Conservation (phyloP, 805 yeast genomes). For the Schwanniomyces sp. region DNA sequence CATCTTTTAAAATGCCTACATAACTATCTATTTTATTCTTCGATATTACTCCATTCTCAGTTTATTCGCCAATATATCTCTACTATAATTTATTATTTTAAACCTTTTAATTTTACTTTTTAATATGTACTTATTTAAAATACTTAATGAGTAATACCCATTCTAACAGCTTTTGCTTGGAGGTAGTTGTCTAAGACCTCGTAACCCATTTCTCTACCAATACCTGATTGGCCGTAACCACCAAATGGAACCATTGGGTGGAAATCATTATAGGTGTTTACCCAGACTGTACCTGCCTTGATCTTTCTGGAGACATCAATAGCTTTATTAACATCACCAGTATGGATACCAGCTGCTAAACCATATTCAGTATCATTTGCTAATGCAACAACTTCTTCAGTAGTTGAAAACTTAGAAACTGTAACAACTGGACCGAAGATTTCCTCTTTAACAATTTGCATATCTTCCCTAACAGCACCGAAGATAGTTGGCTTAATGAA, state of each 20-base stretch:
- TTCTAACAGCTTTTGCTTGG: conserved; percentile 83
- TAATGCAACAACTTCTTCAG: conserved; percentile 73
- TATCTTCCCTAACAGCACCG: conserved; percentile 72
- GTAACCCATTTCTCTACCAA: conserved; percentile 91
- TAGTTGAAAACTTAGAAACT: conserved; percentile 74
- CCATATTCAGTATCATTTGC: conserved; percentile 88
- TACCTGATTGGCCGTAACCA: conserved; percentile 87
- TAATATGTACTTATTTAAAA: background rate
- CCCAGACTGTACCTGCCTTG: conserved; percentile 89
- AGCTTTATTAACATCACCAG: conserved; percentile 72
- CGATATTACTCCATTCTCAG: no score
- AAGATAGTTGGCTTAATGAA: conserved; percentile 82
- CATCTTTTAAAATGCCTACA: no score
- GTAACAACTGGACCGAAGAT: conserved; percentile 94
- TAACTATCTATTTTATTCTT: no score
- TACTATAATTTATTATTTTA: no score
- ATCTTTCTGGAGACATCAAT: conserved; percentile 71
- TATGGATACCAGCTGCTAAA: conserved; percentile 88
- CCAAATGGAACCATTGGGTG: conserved; percentile 90
- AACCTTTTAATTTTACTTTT: background rate
- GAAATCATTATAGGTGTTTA: conserved; percentile 87
- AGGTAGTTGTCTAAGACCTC: conserved; percentile 85
- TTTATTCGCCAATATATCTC: no score
- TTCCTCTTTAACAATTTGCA: conserved; percentile 82
- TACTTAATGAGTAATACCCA: conserved; percentile 22